Percentiles rank a stretch among this genome's conserved stretches.
Conservation (phyloP, 73 alveolate species). For the Halteria grandinella region DNA sequence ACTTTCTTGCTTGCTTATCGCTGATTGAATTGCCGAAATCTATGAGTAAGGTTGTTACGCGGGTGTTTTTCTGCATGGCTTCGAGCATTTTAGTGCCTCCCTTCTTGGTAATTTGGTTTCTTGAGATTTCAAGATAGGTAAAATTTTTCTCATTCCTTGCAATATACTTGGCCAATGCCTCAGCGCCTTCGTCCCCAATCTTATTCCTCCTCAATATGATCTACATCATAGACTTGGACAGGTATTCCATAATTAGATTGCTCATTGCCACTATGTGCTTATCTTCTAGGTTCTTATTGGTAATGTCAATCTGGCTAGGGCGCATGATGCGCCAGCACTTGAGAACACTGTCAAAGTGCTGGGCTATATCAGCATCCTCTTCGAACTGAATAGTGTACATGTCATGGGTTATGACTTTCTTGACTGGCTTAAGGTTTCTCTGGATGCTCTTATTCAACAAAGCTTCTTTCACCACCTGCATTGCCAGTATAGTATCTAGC, state of each 20-base stretch:
- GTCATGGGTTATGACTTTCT: not conserved
- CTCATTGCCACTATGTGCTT: not conserved
- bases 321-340: constrained; percentile 49
- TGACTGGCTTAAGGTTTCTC: not conserved
- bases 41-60: not conserved
- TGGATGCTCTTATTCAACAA: not conserved
- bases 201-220: constrained; percentile 9
- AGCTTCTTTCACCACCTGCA: not conserved
- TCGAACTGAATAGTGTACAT: not conserved
- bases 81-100: constrained; percentile 6
- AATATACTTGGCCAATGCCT: constrained; percentile 15
- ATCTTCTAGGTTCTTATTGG: constrained; percentile 12
- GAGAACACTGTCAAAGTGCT: constrained; percentile 24
- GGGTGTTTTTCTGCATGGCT: constrained; percentile 14
- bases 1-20: not conserved
- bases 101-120: constrained; percentile 6
- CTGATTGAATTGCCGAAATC: constrained; percentile 19
- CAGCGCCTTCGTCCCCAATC: constrained; percentile 21
- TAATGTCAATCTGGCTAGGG: constrained; percentile 2
- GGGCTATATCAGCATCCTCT: not conserved
- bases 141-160: not conserved
- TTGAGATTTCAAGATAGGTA: constrained; percentile 1
- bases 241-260: not conserved
- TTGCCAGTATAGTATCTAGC: not conserved
- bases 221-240: no score